Base-by-base conservation (phyloP, 331 rosid genomes). In the Quercus phellos region DNA sequence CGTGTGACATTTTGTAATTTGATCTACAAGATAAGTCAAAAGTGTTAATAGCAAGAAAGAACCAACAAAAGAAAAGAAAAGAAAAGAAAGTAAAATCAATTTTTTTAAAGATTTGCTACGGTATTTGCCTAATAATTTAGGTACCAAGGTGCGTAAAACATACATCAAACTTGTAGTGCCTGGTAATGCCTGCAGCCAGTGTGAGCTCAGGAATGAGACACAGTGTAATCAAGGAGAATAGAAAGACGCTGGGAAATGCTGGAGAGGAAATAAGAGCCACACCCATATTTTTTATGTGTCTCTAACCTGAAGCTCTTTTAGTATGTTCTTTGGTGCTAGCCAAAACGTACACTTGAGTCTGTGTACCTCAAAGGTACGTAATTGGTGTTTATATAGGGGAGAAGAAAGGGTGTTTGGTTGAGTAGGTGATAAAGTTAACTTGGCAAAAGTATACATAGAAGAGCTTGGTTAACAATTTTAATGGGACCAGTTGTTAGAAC, bases 1-100 rank as follows among this genome's bases (percentile, higher is more conserved):
- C 94, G 78, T 43, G 91, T 86, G 55, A 87, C 88, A 58, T 90
- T 88, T 68, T 82, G 77, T 13, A 74, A 59, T 73, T 77, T 83
- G 74, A 90, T 87, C 94, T 90, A 69, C 70, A 59, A 17, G 43
- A 55, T 4, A 5, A 67, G 50, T 3, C 50, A 61, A 6, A 18
- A 59, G 46, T 21, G 32, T 16, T 51, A 51, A 34, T 1, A 30
- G 4, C 2, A 71, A 13, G 17, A 42, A 22, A 0, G 19, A 77
- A 34, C n/a, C 43, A 11, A 13, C 2, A 18, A 69, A 42, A 24
- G 26, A 24, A 14, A 6, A 18, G 2, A 51, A 34, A 1, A 1
- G 1, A 32, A 24, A 78, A 43, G 2, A 19, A 1, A 22, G 10
- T 35, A 24, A 13, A 22, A 17, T 51, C 24, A 2, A 38, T 19